These are phyloP conservation scores for Trypanosoma melophagium DNA, from an alignment of 208 protist species.

Conservation along the genomic window DNA sequence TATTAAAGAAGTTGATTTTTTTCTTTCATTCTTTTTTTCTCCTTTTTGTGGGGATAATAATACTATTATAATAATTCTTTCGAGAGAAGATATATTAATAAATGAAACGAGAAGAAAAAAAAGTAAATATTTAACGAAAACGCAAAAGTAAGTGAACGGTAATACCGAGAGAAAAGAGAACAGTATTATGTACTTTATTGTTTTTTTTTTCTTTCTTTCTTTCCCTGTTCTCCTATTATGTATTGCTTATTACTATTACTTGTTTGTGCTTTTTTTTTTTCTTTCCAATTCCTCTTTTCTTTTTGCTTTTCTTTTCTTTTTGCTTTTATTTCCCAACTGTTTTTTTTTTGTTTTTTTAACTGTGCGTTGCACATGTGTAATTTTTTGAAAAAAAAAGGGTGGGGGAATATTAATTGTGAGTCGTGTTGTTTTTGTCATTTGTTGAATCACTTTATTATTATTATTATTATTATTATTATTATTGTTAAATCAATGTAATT, in stretches of 20 bases:
- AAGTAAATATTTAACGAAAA: background rate
- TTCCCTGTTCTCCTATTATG: conserved; percentile 2
- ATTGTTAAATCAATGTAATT: no score
- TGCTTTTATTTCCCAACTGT: background rate
- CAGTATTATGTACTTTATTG: background rate
- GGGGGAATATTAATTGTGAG: no score
- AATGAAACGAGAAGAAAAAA: background rate
- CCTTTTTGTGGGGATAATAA: background rate
- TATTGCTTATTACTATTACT: conserved; percentile 1
- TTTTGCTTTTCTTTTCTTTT: background rate
- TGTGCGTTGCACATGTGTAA: background rate
- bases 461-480: background rate
- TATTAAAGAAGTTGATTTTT: background rate
- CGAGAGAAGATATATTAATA: conserved; percentile 2
- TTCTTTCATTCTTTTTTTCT: conserved; percentile 17
- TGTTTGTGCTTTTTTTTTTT: conserved; percentile 1
- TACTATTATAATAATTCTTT: background rate
- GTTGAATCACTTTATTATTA: background rate
- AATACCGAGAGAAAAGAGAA: no score
- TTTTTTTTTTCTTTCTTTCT: conserved; percentile 5
- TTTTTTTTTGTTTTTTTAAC: conserved; percentile 2
- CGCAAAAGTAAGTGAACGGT: no score
- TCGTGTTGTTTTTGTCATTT: background rate
- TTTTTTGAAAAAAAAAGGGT: no score
- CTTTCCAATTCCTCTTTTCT: conserved; percentile 1